phyloP scores from a whole-genome alignment of 441 rosid species.

The Syzygium syzygioides region DNA sequence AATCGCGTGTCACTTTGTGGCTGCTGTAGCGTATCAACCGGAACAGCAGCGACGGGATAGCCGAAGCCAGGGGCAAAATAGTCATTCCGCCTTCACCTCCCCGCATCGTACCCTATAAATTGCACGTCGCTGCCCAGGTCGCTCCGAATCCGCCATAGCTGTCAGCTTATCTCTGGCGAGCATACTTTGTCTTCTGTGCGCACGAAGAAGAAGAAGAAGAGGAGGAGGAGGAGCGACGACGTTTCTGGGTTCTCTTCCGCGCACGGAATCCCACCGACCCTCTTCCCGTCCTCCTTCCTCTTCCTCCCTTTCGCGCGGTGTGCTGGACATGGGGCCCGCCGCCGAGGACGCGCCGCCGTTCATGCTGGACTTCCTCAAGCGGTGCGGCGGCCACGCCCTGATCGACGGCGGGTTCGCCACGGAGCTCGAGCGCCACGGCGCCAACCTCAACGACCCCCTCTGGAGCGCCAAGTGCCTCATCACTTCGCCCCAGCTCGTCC shows the following conservation, averaged over 20 bases:
- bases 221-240: not conserved
- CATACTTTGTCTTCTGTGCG: not conserved
- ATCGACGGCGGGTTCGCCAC: slow-evolving; percentile 96
- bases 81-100: not conserved
- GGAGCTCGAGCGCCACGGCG: slow-evolving; percentile 83
- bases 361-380: slow-evolving; percentile 48
- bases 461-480: slow-evolving; percentile 94
- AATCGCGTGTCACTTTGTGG: not conserved
- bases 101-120: not conserved
- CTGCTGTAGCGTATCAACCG: not conserved
- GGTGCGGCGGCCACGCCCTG: slow-evolving; percentile 70
- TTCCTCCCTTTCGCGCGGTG: not conserved
- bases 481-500: slow-evolving; percentile 71
- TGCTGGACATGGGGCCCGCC: not conserved
- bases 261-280: not conserved
- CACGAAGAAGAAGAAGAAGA: not conserved
- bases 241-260: not conserved
- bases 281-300: not conserved
- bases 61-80: not conserved
- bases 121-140: fast-evolving
- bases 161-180: not conserved
- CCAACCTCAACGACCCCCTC: slow-evolving; percentile 83
- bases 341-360: slow-evolving; percentile 5
- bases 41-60: too few species aligned
- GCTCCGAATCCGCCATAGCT: not conserved